Conservation (phyloP, 257 asterid species). For the Ilex asprella region DNA sequence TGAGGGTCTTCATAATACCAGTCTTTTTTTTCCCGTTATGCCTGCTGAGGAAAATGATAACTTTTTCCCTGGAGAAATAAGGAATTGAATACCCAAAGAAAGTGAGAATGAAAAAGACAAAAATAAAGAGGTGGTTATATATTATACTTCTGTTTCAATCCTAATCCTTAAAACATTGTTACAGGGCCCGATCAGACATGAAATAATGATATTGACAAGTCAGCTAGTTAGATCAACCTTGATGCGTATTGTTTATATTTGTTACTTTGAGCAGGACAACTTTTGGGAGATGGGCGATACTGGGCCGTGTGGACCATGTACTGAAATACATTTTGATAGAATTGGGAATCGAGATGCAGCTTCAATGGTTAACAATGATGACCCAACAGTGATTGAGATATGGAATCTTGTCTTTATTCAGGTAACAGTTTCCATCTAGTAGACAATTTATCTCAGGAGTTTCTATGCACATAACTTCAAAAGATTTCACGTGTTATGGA, state of each 20-base stretch:
- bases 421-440: constrained; percentile 30
- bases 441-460: background rate
- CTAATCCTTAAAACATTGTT: too few relatives aligned
- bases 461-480: background rate
- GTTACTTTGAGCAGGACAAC: constrained; percentile 53
- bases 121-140: too few relatives aligned
- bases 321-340: constrained; percentile 93
- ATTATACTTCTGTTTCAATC: too few relatives aligned
- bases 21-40: too few relatives aligned
- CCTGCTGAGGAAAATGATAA: too few relatives aligned
- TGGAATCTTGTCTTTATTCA: constrained; percentile 98
- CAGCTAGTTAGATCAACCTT: background rate
- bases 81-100: too few relatives aligned
- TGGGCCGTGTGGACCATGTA: constrained; percentile 99
- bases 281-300: constrained; percentile 99
- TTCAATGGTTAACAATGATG: constrained; percentile 76
- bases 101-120: too few relatives aligned
- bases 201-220: too few relatives aligned
- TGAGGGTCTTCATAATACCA: too few relatives aligned
- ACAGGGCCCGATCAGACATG: too few relatives aligned
- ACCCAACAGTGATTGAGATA: constrained; percentile 95
- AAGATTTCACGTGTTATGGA: background rate
- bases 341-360: constrained; percentile 94
- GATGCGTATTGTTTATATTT: constrained; percentile 2
- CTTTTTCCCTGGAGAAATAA: too few relatives aligned